Evolutionary conservation across 345 rosid species (phyloP), one percentile per base, ranked within the genome.

Genomic region (Kernera saxatilis): DNA sequence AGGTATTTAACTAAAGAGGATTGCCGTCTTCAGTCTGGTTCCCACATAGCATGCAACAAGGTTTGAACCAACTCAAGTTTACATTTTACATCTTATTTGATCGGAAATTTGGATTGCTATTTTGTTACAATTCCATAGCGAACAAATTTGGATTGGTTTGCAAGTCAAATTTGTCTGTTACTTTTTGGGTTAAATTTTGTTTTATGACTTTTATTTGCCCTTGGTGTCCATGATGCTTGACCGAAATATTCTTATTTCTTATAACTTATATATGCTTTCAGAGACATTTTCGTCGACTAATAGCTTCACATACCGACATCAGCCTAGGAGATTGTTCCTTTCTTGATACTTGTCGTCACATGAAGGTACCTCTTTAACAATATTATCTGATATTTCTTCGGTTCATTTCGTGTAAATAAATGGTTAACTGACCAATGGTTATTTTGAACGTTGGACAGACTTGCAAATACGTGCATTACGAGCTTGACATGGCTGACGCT

Each of bases 291-390:
- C 88, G 97, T 53, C 83, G 97, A 64, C 85, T 91, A 40, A 89
- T 94, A 57, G 96, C 99, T 80, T 90, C 91, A 67, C 99, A 94
- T 73, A 94, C 99, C 10, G 98, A 94, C 25, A 70, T 89, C 70
- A 86, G 85, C 77, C 84, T 91, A 73, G 99, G 99, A 67, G 99
- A 94, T 71, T 94, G 99, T 80, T 94, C 99, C 65, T 94, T 94
- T 83, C 97, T 94, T 8, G 99, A 94, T 81, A 94, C 99, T 69
- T 94, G 99, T 77, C 96, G 99, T 48, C 99, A 94, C 81, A 94
- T 94, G 99, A 94, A 94, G 95, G 98, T 89, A 78, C 35, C 49
- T 23, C 64, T 49, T 18, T 18, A 17, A 22, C 68, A 18, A 13
- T 30, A 25, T 33, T 35, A 51, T 52, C 35, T 52, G 12, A 55